These are phyloP conservation scores for Penicillium goetzii DNA, from an alignment of 495 filamentous ascomycete species.

Conservation along the genomic window DNA sequence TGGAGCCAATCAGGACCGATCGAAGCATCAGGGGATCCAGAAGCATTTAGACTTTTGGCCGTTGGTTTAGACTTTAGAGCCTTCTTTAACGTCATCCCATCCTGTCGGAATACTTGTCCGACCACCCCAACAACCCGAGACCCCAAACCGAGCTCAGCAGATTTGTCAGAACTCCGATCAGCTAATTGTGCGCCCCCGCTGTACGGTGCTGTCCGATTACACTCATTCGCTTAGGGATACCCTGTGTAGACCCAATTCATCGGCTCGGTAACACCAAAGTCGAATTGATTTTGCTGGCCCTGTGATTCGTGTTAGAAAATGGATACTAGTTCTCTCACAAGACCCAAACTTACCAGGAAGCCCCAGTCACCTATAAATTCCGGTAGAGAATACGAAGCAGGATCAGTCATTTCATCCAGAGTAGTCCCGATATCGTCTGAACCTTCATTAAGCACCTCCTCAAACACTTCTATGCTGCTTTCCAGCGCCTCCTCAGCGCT, in stretches of 20 bases:
- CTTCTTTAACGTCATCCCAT: neutral
- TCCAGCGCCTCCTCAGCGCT: slow-evolving; percentile 44
- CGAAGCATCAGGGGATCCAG: neutral
- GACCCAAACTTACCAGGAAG: slow-evolving; percentile 24
- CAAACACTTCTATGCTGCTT: slow-evolving; percentile 38
- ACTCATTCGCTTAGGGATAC: neutral
- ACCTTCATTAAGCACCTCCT: slow-evolving; percentile 23
- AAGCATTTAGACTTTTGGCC: neutral
- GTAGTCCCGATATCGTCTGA: slow-evolving; percentile 11
- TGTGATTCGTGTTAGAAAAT: neutral
- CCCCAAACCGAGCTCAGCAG: neutral
- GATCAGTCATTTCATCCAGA: slow-evolving; percentile 10
- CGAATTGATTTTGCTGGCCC: slow-evolving; percentile 15
- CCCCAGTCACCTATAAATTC: slow-evolving; percentile 30
- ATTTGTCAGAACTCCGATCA: neutral
- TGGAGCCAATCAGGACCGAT: neutral
- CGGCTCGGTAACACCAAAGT: slow-evolving; percentile 17
- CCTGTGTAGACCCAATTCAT: slow-evolving; percentile 12
- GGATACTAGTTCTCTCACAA: neutral
- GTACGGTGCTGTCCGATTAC: neutral
- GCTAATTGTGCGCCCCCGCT: neutral
- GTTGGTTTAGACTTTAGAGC: neutral
- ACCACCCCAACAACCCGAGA: neutral
- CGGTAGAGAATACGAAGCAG: slow-evolving; percentile 1
- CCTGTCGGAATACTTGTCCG: slow-evolving; percentile 7